A percentile compares a stretch with the other conserved stretches of the same genome.
phyloP scores from a whole-genome alignment of 768 basidiomycete genomes.

The Pseudohyphozyma bogoriensis region DNA sequence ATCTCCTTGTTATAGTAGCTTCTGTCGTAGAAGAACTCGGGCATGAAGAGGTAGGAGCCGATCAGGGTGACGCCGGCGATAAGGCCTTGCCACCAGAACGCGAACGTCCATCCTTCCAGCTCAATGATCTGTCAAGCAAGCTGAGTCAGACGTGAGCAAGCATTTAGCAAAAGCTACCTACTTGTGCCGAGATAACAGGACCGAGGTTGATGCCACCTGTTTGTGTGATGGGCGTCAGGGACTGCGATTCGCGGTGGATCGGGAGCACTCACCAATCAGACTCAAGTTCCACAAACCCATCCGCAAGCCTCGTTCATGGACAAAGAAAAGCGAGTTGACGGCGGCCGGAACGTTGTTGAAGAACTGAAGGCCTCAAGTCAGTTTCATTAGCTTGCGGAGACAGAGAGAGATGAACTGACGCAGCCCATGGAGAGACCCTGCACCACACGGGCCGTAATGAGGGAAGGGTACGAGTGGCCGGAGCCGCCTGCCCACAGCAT shows the following conservation, averaged over 20 bases:
- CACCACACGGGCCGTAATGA: neutral
- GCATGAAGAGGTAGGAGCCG: neutral
- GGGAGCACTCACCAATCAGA: neutral
- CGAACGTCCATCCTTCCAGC: neutral
- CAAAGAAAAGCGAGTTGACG: neutral
- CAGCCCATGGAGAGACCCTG: neutral
- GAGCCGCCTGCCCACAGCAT: neutral
- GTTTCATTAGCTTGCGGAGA: too few relatives aligned
- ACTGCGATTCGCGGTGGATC: too few relatives aligned
- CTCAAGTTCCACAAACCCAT: neutral
- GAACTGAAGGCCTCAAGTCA: too few relatives aligned
- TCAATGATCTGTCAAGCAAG: too few relatives aligned
- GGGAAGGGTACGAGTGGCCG: neutral
- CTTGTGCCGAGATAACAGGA: neutral
- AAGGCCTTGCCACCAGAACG: conserved; percentile 2
- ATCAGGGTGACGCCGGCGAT: neutral
- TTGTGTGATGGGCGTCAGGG: too few relatives aligned
- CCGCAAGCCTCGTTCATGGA: neutral
- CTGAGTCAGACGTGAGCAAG: too few relatives aligned
- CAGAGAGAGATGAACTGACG: too few relatives aligned
- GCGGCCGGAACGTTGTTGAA: neutral
- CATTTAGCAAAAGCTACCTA: too few relatives aligned
- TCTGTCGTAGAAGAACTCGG: neutral
- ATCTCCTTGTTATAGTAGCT: neutral
- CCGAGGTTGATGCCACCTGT: conserved; percentile 2